Percentiles rank a stretch among this genome's conserved stretches.
phyloP scores from a whole-genome alignment of 2,329 filamentous ascomycete genomes.

The Plectosphaerella cucumerina region DNA sequence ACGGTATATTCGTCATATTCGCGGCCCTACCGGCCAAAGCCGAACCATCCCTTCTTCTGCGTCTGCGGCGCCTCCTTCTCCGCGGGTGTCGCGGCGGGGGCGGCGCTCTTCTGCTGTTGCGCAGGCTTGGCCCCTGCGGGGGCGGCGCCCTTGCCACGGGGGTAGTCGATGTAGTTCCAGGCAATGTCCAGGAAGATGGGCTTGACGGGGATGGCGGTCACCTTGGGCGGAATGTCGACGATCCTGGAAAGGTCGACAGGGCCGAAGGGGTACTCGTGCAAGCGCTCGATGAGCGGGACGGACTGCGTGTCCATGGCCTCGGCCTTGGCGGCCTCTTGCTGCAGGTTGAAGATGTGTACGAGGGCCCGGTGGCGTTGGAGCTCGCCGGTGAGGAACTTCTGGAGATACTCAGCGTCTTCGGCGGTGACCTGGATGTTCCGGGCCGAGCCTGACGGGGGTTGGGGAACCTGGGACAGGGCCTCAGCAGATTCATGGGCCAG shows the following conservation, averaged over 20 bases:
- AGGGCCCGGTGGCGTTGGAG: conserved; percentile 80
- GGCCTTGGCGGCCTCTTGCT: conserved; percentile 34
- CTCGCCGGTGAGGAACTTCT: conserved; percentile 61
- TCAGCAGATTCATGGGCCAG: conserved; percentile 51
- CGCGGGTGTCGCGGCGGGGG: conserved; percentile 19
- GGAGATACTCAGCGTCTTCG: conserved; percentile 54
- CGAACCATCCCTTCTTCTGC: conserved; percentile 73
- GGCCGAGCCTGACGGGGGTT: conserved; percentile 34
- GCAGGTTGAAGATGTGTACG: conserved; percentile 72
- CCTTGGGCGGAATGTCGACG: conserved; percentile 80
- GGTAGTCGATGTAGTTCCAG: conserved; percentile 97
- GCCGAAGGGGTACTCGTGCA: conserved; percentile 69
- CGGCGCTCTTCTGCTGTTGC: conserved; percentile 17
- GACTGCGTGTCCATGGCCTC: conserved; percentile 38
- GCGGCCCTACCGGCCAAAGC: conserved; percentile 52
- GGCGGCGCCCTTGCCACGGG: conserved; percentile 48
- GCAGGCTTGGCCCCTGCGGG: conserved; percentile 12
- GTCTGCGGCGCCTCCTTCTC: conserved; percentile 36
- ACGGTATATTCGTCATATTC: neutral
- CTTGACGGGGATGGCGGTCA: conserved; percentile 84
- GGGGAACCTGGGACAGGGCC: conserved; percentile 27
- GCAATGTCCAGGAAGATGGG: conserved; percentile 94
- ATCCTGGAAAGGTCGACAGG: conserved; percentile 74
- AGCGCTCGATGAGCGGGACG: conserved; percentile 65
- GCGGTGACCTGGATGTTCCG: conserved; percentile 65